These are phyloP conservation scores for Blastomyces gilchristii DNA, from an alignment of 2,329 filamentous ascomycete species.

Conservation along the genomic window DNA sequence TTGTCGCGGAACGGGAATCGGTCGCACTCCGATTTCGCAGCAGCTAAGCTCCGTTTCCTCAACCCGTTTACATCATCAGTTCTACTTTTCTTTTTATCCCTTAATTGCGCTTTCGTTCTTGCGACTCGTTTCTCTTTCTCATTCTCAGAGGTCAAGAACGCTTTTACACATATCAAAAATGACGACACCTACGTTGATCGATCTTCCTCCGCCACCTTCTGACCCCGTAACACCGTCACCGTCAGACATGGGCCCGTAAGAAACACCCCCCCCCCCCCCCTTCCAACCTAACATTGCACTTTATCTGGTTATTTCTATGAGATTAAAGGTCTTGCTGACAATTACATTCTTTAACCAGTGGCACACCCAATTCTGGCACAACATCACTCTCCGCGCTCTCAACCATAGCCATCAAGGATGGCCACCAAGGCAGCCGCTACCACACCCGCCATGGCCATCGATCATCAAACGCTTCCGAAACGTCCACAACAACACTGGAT, in stretches of 20 bases:
- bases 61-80: not conserved
- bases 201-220: slow-evolving; percentile 70
- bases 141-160: not conserved
- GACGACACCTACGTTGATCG: slow-evolving; percentile 54
- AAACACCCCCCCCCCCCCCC: slow-evolving; percentile 19
- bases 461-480: slow-evolving; percentile 45
- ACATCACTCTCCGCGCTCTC: slow-evolving; percentile 86
- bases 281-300: slow-evolving; percentile 11
- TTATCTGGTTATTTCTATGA: not conserved
- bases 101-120: not conserved
- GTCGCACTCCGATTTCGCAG: not conserved
- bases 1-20: not conserved
- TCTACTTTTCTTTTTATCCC: not conserved
- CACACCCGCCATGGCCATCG: slow-evolving; percentile 45
- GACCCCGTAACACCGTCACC: slow-evolving; percentile 79
- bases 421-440: slow-evolving; percentile 71
- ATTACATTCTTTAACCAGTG: slow-evolving; percentile 42
- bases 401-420: slow-evolving; percentile 92
- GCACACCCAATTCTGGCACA: slow-evolving; percentile 84
- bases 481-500: slow-evolving; percentile 65
- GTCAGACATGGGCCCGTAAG: slow-evolving; percentile 75
- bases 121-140: not conserved
- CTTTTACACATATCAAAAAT: not conserved
- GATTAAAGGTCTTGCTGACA: slow-evolving; percentile 5
- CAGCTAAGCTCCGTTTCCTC: not conserved